Conservation (phyloP, 768 basidiomycete species). For the Scleroderma bovista region DNA sequence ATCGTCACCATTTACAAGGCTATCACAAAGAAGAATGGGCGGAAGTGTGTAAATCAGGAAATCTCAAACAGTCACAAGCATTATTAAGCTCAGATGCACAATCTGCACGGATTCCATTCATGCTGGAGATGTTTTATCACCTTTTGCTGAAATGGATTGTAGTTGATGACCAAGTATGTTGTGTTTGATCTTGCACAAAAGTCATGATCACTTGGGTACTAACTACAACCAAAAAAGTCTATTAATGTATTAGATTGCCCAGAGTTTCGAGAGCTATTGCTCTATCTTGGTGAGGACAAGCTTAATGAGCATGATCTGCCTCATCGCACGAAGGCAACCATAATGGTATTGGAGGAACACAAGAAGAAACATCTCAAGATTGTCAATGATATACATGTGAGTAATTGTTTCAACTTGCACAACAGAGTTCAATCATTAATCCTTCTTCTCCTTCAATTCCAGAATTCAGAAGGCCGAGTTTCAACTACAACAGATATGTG, state of each 20-base stretch:
- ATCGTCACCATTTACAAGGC: too few relatives aligned
- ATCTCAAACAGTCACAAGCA: too few relatives aligned
- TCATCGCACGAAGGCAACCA: constrained; percentile 21
- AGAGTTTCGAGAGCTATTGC: constrained; percentile 24
- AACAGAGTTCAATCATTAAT: constrained; percentile 4
- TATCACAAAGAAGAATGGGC: too few relatives aligned
- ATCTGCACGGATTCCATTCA: constrained; percentile 5
- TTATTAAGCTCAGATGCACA: neutral
- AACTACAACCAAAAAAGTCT: constrained; percentile 24
- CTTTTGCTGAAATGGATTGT: constrained; percentile 17
- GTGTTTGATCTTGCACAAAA: too few relatives aligned
- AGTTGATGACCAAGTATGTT: constrained; percentile 21
- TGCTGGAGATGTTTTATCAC: constrained; percentile 13
- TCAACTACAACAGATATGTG: constrained; percentile 17
- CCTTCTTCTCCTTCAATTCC: neutral
- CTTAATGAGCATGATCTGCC: constrained; percentile 23
- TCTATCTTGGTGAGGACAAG: constrained; percentile 14
- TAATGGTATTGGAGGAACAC: constrained; percentile 14
- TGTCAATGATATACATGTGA: neutral
- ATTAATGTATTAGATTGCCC: neutral
- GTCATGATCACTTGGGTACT: neutral
- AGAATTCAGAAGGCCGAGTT: constrained; percentile 16
- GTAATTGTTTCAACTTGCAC: neutral
- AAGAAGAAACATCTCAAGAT: constrained; percentile 12
- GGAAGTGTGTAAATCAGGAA: too few relatives aligned